Conservation (phyloP, 208 protist species). For the Herpetomonas tarakana region DNA sequence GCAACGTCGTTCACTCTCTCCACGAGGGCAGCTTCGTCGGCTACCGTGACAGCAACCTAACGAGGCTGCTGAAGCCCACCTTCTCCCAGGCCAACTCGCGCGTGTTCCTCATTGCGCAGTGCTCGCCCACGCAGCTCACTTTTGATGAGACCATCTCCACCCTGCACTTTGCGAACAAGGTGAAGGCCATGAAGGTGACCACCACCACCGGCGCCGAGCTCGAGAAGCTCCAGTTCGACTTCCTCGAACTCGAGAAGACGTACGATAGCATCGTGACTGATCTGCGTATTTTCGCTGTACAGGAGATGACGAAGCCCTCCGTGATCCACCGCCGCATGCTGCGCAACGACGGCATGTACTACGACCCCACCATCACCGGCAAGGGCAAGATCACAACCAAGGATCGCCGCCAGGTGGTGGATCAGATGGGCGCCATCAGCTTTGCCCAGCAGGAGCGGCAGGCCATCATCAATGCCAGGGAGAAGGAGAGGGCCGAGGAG, state of each 20-base stretch:
- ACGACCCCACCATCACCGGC: conserved; percentile 35
- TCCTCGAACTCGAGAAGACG: conserved; percentile 40
- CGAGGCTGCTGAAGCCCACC: conserved; percentile 78
- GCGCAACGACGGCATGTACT: conserved; percentile 61
- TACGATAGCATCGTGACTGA: conserved; percentile 71
- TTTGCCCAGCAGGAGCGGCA: conserved; percentile 51
- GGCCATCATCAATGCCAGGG: conserved; percentile 21
- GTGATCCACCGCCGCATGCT: conserved; percentile 46
- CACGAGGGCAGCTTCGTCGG: conserved; percentile 78
- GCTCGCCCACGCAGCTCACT: conserved; percentile 73
- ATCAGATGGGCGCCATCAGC: conserved; percentile 38
- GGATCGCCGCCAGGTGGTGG: conserved; percentile 32
- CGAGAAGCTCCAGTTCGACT: conserved; percentile 64
- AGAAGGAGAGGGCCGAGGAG: conserved; percentile 44
- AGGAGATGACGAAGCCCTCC: conserved; percentile 32
- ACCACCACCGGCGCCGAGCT: conserved; percentile 31
- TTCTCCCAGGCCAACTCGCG: conserved; percentile 76
- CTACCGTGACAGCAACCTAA: conserved; percentile 90
- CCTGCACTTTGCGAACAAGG: conserved; percentile 90
- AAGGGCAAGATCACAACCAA: conserved; percentile 29
- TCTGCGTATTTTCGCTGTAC: conserved; percentile 62
- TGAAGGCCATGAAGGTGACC: conserved; percentile 83
- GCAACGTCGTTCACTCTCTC: conserved; percentile 90
- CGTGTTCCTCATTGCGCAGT: conserved; percentile 87
- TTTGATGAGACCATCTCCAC: conserved; percentile 85